These are phyloP conservation scores for Colletotrichum sp. DNA, from an alignment of 2,329 filamentous ascomycete genomes.

Conservation along the genomic window DNA sequence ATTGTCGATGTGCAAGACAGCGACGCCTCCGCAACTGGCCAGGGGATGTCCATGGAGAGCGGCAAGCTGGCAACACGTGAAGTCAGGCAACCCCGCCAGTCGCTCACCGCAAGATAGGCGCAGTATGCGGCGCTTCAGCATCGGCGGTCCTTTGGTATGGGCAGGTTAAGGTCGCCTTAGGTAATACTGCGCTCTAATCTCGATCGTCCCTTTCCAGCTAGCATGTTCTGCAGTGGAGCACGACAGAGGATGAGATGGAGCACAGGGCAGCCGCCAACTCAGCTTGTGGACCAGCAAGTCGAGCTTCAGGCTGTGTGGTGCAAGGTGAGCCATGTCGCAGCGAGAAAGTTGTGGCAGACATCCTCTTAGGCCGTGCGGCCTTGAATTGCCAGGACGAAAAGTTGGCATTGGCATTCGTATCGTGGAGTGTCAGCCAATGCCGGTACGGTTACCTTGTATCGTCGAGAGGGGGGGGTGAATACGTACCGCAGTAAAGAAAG, in stretches of 20 bases:
- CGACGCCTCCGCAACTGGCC: not conserved
- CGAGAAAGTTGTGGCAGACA: not conserved
- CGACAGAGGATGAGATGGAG: not conserved
- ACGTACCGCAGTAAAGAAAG: not conserved
- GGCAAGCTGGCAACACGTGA: not conserved
- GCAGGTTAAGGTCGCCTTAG: not conserved
- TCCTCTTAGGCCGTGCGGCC: not conserved
- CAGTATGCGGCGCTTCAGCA: not conserved
- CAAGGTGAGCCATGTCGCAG: constrained; percentile 8
- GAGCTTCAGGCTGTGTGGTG: not conserved
- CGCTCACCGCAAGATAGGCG: not conserved
- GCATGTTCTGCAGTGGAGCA: not conserved
- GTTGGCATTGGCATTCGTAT: not conserved
- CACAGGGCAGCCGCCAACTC: constrained; percentile 9
- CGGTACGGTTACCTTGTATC: not conserved
- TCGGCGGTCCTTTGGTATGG: not conserved
- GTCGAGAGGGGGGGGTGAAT: not conserved
- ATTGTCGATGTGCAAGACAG: not conserved
- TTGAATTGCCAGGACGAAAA: not conserved
- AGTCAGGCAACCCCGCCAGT: not conserved
- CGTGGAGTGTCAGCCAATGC: not conserved
- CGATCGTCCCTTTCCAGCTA: not conserved
- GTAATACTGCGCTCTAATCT: not conserved
- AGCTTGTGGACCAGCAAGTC: not conserved
- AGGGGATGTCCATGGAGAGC: not conserved